Base-by-base conservation (phyloP, 768 basidiomycete species). In the Scleroderma bovista region DNA sequence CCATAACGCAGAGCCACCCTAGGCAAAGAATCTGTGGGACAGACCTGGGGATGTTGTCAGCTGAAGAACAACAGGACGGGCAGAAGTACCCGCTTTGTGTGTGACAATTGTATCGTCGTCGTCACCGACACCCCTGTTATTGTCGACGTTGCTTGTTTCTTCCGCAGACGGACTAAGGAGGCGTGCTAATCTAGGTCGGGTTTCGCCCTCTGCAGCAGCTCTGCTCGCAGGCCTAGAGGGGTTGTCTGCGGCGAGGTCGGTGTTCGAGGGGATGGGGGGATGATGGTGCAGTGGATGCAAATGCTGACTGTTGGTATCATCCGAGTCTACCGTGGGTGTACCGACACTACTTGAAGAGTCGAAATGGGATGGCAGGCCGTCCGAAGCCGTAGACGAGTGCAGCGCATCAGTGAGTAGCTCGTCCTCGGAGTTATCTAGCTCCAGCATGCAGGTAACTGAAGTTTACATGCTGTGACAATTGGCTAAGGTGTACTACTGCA, bases 1-100 rank as follows among this genome's bases (percentile, higher is more conserved):
- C 90, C 91, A 65, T 97, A 96, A 58, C 84, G 90, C 44, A 98
- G 73, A 0, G 95, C 83, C 12, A 98, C 84, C 23, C 91, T 86
- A 15, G 92, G 80, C 26, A 97, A 71, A 10, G 94, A 88, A 63
- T 98, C 94, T 15, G 72, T 76, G 2, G 81, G 71, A 46, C 74
- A 69, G 36, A 97, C 74, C 94, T 89, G 58, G 19, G 23, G 48
- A 50, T 10, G 6, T 26, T 13, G 41, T 9, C 29, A 37, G 44
- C 19, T 16, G 32, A 34, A 45, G 36, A 41, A 53, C 22, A 46
- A 45, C n/a, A 9, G 8, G 19, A 22, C 15, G 24, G 48, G 34
- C 5, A 43, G n/a, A 0, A 39, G 36, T 23, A 32, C 45, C 42
- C 37, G 61, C 62, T 2, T 33, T 16, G 26, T 66, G 64, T 24